A percentile compares a stretch with the other conserved stretches of the same genome.
These are phyloP conservation scores for Pythium phragmitis DNA, from an alignment of 352 stramenopile species.

Conservation along the genomic window DNA sequence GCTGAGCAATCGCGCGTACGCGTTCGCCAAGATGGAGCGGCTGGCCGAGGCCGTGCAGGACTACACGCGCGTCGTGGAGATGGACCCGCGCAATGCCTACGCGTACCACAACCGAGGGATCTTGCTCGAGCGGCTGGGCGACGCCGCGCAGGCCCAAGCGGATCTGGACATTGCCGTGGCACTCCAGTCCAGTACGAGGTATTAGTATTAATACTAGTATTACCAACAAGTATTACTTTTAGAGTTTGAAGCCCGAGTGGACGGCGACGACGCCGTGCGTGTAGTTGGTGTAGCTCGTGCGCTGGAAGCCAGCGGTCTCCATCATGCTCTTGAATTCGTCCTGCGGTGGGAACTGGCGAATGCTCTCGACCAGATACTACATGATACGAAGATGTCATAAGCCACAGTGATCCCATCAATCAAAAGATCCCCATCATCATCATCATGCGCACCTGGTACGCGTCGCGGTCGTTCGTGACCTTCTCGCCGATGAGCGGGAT, in stretches of 20 bases:
- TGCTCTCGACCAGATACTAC: constrained; percentile 98
- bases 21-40: constrained; percentile 76
- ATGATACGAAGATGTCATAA: not conserved
- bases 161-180: constrained; percentile 37
- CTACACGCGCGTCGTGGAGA: constrained; percentile 68
- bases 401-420: too few species aligned
- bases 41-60: constrained; percentile 65
- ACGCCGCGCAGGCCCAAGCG: constrained; percentile 33
- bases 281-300: constrained; percentile 95
- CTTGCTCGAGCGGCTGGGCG: constrained; percentile 69
- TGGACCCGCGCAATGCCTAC: constrained; percentile 78
- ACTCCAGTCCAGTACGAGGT: constrained; percentile 11
- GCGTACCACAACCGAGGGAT: constrained; percentile 86
- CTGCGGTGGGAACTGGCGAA: constrained; percentile 98
- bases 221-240: constrained; percentile 16
- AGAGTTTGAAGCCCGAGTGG: constrained; percentile 96
- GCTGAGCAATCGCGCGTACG: constrained; percentile 86
- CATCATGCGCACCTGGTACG: constrained; percentile 88
- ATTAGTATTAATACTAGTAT: not conserved
- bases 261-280: constrained; percentile 97
- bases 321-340: constrained; percentile 95
- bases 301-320: constrained; percentile 91
- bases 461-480: constrained; percentile 94
- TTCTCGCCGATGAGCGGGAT: constrained; percentile 95
- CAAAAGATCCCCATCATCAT: not conserved